These are phyloP conservation scores for Mesotaenium endlicherianum DNA, from an alignment of 139 green algal genomes.

Conservation along the genomic window DNA sequence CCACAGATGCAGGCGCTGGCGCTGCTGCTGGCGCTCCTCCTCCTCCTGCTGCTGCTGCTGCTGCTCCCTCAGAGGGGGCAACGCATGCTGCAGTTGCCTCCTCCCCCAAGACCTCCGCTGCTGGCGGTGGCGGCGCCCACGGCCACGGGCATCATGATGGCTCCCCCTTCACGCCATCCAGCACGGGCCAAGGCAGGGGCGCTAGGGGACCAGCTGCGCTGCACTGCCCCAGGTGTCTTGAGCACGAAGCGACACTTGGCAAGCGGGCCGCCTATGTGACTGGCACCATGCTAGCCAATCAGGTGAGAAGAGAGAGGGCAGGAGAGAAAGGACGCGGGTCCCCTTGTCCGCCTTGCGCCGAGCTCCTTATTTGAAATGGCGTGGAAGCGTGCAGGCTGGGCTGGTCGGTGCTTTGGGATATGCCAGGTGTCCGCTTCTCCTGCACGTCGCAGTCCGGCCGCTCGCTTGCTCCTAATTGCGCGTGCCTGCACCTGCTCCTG, in stretches of 20 bases:
- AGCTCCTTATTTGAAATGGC: neutral
- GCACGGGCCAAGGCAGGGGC: neutral
- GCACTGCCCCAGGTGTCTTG: constrained; percentile 3
- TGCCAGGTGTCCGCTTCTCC: no score
- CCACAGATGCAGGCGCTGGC: neutral
- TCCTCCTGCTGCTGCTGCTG: neutral
- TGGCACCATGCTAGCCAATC: constrained; percentile 45
- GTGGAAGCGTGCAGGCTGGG: neutral
- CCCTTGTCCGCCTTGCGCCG: neutral
- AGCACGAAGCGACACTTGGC: no score
- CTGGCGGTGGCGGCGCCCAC: no score
- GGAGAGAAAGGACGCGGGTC: neutral
- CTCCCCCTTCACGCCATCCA: no score
- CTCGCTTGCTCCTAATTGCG: no score
- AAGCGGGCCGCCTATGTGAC: constrained; percentile 3
- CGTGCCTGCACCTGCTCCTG: no score
- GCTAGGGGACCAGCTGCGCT: neutral
- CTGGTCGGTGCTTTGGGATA: no score
- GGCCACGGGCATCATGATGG: no score
- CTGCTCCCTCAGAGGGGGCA: constrained; percentile 2
- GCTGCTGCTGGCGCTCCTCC: neutral
- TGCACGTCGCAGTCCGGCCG: no score
- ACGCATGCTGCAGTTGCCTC: no score
- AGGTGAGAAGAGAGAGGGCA: no score
- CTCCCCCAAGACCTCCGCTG: no score